Conservation (phyloP, 345 rosid species). For the Brassica nigra region DNA sequence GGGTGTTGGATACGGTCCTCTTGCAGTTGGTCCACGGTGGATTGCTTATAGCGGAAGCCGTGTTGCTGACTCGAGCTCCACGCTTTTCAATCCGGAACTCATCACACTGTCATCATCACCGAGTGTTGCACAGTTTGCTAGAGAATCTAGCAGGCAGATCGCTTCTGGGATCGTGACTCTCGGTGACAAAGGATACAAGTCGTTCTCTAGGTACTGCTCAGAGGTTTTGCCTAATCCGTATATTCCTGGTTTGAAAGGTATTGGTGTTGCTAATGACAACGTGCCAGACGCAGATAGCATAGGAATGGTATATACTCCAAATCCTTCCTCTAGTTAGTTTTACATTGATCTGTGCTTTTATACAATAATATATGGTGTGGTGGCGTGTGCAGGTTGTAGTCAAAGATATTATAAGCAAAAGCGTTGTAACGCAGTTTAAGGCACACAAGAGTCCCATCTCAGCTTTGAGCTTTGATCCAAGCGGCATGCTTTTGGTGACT, state of each 20-base stretch:
- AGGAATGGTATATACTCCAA: constrained; percentile 71
- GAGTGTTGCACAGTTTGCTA: constrained; percentile 79
- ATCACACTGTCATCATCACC: constrained; percentile 51
- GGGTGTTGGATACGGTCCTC: constrained; percentile 86
- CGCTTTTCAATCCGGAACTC: constrained; percentile 68
- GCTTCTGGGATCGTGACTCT: constrained; percentile 83
- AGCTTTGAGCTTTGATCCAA: constrained; percentile 87
- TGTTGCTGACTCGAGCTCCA: constrained; percentile 50
- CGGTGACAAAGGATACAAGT: constrained; percentile 82
- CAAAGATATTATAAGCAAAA: constrained; percentile 67
- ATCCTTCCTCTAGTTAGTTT: constrained; percentile 6
- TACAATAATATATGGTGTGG: background rate
- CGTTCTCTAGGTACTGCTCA: constrained; percentile 65
- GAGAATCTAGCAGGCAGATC: constrained; percentile 88
- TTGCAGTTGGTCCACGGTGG: constrained; percentile 96
- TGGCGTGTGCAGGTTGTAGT: constrained; percentile 65
- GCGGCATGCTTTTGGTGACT: constrained; percentile 84
- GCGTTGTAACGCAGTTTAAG: constrained; percentile 72
- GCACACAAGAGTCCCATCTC: constrained; percentile 91
- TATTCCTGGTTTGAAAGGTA: constrained; percentile 60
- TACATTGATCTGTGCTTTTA: constrained; percentile 3
- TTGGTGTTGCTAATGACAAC: constrained; percentile 58
- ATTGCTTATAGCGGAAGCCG: constrained; percentile 89
- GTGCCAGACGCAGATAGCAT: constrained; percentile 63
- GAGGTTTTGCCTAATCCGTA: constrained; percentile 77